Evolutionary conservation across 1,139 yeast species (phyloP), one percentile per base, ranked within the genome.

Genomic region (Citeromyces hawaiiensis): DNA sequence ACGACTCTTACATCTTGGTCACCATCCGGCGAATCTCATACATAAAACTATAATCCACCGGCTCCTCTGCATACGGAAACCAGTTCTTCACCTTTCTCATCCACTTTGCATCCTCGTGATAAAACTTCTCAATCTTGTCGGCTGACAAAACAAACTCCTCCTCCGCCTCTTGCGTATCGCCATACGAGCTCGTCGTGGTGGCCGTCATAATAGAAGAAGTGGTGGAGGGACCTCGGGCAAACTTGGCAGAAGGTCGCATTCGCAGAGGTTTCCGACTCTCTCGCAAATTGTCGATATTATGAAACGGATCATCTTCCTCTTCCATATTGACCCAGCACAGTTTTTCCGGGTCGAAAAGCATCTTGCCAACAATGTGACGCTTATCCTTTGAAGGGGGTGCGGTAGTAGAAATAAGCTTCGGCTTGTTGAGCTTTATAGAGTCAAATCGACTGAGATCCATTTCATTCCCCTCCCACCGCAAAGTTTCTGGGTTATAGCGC

Each of bases 401-500:
- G 11, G 27, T 9, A 23, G 5, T 23, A 3, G 27, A 23, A 7
- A 23, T 23, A 7, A 23, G 27, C 9, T 23, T 23, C 11, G 27
- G 27, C 11, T 23, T 5, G 11, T 23, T 23, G 11, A 23, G 27
- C 11, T 23, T 23, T 23, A 23, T 23, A 3, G 27, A 23, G 11
- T 72, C 76, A 49, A 76, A 75, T 43, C 65, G 61, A 40, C 67
- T 55, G 39, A 74, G 57, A 35, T 76, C 83, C 16, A 63, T 62
- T 37, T 78, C 82, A 48, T 79, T 79, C 3, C 87, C 87, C 51
- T 78, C 86, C 87, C 87, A 79, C 35, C 59, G 57, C 42, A 64
- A 66, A 30, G 66, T 63, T 13, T 52, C 53, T 4, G 76, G 67
- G 47, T 79, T 76, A 47, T 66, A 77, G 39, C 60, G 66, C 87